Evolutionary conservation across 495 filamentous ascomycete genomes (phyloP), one percentile per base, ranked within the genome.

Genomic region (Aspergillus incahuasiensis): DNA sequence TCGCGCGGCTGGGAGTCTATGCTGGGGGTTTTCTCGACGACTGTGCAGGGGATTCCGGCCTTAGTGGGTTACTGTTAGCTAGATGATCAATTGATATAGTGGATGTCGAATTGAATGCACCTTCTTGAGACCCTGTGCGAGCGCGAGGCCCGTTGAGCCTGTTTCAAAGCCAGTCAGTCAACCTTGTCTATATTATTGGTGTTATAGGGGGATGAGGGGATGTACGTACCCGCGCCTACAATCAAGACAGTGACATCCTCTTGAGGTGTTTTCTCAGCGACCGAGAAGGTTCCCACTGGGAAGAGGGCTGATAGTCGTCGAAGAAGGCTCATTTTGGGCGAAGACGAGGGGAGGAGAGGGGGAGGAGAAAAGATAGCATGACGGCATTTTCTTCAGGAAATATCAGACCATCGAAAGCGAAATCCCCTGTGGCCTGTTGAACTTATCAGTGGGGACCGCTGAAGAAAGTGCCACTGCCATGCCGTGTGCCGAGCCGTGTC

Each of bases 71-170:
- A 19, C 28, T 6, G 18, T 34, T 20, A 28, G 53, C 32, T 35
- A 3, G 12, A 9, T 35, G 3, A 5, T 15, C 9, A 5, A 9
- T 35, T 11, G 32, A 9, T 35, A 11, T 2, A 35, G 32, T 5
- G 9, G 18, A 12, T 12, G 21, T n/a, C 16, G 6, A 39, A 22
- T n/a, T 8, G 40, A 4, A 16, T 21, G 8, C 6, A 74, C 73
- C 59, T 73, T 77, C 57, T 75, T 75, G 48, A 80, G 66, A 5
- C 70, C 69, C 39, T 79, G 75, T n/a, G 74, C 75, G 15, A 74
- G 54, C 1, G 76, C 61, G 30, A 74, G 65, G n/a, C 72, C 71
- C 25, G 66, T 67, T 25, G 65, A 60, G n/a, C 72, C 72, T 74
- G 11, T 35, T n/a, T n/a, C 3, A 7, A 2, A 25, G 9, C 22